Conservation (phyloP, 768 basidiomycete genomes). For the Boletus rex-veris region DNA sequence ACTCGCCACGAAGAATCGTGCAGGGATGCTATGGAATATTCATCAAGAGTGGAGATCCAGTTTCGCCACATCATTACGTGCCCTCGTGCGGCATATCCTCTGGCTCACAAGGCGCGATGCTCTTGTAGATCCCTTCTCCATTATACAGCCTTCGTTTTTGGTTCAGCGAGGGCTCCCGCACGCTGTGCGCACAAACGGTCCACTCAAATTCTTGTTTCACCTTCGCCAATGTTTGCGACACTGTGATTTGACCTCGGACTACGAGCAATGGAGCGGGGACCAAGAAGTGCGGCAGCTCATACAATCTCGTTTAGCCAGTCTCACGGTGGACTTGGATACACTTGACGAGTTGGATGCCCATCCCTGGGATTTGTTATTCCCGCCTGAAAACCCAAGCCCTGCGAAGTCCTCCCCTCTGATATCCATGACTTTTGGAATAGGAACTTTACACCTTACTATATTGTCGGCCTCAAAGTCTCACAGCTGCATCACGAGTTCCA, state of each 20-base stretch:
- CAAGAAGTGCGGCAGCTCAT: slow-evolving; percentile 37
- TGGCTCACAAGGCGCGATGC: slow-evolving; percentile 46
- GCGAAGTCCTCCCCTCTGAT: slow-evolving; percentile 5
- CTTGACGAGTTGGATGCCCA: slow-evolving; percentile 26
- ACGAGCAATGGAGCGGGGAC: slow-evolving; percentile 12
- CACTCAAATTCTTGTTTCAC: slow-evolving; percentile 77
- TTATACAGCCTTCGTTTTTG: slow-evolving; percentile 80
- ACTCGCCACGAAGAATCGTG: slow-evolving; percentile 10
- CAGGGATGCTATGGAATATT: slow-evolving; percentile 13
- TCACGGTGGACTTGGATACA: slow-evolving; percentile 44
- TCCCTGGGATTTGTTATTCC: slow-evolving; percentile 24
- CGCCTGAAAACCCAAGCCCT: slow-evolving; percentile 6
- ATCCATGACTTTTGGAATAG: slow-evolving; percentile 19
- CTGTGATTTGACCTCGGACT: slow-evolving; percentile 35
- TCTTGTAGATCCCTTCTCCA: slow-evolving; percentile 72
- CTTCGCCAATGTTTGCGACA: slow-evolving; percentile 53
- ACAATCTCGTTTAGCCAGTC: slow-evolving; percentile 35
- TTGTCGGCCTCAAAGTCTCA: slow-evolving; percentile 20
- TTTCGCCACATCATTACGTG: slow-evolving; percentile 32
- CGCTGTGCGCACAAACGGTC: slow-evolving; percentile 59
- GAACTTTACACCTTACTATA: slow-evolving; percentile 17
- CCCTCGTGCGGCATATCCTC: slow-evolving; percentile 49
- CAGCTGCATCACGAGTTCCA: slow-evolving; percentile 23
- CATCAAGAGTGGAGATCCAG: slow-evolving; percentile 30
- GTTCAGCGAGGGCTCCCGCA: slow-evolving; percentile 73